Conservation (phyloP, 345 rosid genomes). For the Camelina laxa region DNA sequence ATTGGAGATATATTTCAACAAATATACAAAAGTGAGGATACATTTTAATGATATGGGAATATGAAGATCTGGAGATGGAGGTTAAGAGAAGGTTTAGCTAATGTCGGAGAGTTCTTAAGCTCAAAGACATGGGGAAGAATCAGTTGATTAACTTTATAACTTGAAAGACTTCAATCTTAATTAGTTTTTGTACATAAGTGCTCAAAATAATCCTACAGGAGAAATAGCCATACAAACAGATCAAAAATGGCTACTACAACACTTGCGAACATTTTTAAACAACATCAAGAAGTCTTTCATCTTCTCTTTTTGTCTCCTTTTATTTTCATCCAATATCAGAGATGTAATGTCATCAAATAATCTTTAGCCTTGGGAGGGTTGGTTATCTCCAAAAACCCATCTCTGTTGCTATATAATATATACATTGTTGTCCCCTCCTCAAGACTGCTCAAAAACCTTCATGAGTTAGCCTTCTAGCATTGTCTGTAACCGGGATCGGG, state of each 20-base stretch:
- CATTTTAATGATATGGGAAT: too few species aligned
- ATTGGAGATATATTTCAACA: too few species aligned
- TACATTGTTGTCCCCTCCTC: constrained; percentile 27
- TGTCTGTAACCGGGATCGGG: constrained; percentile 25
- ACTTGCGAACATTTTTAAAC: constrained; percentile 28
- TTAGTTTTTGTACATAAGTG: constrained; percentile 37
- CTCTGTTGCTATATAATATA: constrained; percentile 30
- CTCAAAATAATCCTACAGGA: constrained; percentile 23
- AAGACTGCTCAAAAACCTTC: constrained; percentile 15
- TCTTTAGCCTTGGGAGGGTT: background rate
- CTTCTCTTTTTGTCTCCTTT: constrained; percentile 20
- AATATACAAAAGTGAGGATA: background rate
- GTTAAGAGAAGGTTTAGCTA: background rate
- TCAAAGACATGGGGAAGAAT: background rate
- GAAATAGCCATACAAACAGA: constrained; percentile 28
- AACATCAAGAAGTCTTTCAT: constrained; percentile 1
- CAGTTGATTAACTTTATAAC: background rate
- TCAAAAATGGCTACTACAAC: constrained; percentile 42
- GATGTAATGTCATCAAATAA: constrained; percentile 32
- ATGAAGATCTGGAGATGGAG: too few species aligned
- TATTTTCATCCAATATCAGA: constrained; percentile 31
- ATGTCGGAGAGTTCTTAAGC: background rate
- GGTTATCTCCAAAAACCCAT: constrained; percentile 19
- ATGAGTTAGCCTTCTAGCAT: constrained; percentile 35
- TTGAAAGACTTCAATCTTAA: background rate